Conservation (phyloP, 805 yeast species). For the Kuraishia cidri region DNA sequence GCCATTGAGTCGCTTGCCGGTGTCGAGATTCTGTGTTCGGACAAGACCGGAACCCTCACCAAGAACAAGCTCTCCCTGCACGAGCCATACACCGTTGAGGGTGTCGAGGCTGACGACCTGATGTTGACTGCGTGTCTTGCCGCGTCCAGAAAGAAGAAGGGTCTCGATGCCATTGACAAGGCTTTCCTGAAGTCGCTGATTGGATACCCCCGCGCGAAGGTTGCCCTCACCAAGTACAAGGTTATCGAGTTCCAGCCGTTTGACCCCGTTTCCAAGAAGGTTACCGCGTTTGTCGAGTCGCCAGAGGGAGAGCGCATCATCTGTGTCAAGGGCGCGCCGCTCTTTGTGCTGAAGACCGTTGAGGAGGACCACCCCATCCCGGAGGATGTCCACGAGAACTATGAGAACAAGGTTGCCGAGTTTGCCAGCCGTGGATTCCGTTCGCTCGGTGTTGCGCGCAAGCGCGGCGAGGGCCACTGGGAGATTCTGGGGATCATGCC, state of each 20-base stretch:
- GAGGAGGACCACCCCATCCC: conserved; percentile 96
- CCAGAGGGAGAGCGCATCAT: conserved; percentile 92
- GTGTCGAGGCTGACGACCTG: conserved; percentile 92
- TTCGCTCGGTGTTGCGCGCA: conserved; percentile 97
- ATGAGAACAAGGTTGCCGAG: conserved; percentile 95
- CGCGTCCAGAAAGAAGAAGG: conserved; percentile 97
- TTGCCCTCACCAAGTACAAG: conserved; percentile 87
- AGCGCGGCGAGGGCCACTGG: conserved; percentile 98
- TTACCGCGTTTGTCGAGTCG: conserved; percentile 89
- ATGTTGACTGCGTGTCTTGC: conserved; percentile 98
- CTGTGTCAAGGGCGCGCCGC: conserved; percentile 98
- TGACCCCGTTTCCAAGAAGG: conserved; percentile 97
- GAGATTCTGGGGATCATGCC: conserved; percentile 97
- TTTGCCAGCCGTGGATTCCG: conserved; percentile 98
- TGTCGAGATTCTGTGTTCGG: conserved; percentile 96
- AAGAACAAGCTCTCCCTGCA: conserved; percentile 92
- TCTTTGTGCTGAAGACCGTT: conserved; percentile 92
- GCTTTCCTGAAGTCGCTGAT: conserved; percentile 91
- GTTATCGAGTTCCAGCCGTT: conserved; percentile 94
- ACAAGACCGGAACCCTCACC: conserved; percentile 96
- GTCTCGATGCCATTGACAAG: conserved; percentile 95
- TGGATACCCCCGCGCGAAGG: conserved; percentile 85
- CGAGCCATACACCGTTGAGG: conserved; percentile 97
- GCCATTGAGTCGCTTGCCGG: conserved; percentile 97
- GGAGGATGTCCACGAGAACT: conserved; percentile 87